These are phyloP conservation scores for Prunus armeniaca DNA, from an alignment of 306 rosid genomes.

Conservation along the genomic window DNA sequence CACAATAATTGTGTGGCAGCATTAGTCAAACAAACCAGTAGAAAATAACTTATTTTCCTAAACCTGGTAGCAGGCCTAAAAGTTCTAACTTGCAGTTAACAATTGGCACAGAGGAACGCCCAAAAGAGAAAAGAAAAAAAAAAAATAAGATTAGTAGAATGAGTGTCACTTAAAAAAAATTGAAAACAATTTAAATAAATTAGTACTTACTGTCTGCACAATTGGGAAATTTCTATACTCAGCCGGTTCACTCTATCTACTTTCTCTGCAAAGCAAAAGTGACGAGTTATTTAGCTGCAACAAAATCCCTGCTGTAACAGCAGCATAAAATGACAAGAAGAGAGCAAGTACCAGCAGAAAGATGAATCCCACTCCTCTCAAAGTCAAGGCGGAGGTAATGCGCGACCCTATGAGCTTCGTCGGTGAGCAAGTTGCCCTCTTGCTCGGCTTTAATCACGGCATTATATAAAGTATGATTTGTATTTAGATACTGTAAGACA, in stretches of 20 bases:
- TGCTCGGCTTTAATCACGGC: conserved; percentile 78
- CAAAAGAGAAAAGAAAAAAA: background rate
- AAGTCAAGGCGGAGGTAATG: conserved; percentile 68
- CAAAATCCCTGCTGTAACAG: conserved; percentile 17
- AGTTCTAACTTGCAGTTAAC: background rate
- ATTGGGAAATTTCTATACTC: conserved; percentile 59
- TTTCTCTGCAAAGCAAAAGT: conserved; percentile 56
- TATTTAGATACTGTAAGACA: conserved; percentile 66
- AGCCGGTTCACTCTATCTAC: conserved; percentile 64
- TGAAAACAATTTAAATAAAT: background rate
- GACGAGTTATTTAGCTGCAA: conserved; percentile 7
- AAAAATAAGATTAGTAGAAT: background rate
- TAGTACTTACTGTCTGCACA: conserved; percentile 70
- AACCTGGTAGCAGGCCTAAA: background rate
- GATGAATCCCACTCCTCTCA: conserved; percentile 96
- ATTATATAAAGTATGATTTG: conserved; percentile 62
- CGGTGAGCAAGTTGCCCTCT: conserved; percentile 56
- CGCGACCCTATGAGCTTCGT: conserved; percentile 69
- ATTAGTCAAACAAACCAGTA: background rate
- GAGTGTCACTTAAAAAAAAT: background rate
- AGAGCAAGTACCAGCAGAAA: conserved; percentile 52
- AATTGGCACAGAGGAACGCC: background rate
- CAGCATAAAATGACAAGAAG: background rate
- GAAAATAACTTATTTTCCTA: background rate
- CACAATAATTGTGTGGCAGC: background rate